Percentiles rank a stretch among this genome's conserved stretches.
Evolutionary conservation across 2,329 filamentous ascomycete genomes (phyloP).

Genomic region (Colletotrichum scovillei): DNA sequence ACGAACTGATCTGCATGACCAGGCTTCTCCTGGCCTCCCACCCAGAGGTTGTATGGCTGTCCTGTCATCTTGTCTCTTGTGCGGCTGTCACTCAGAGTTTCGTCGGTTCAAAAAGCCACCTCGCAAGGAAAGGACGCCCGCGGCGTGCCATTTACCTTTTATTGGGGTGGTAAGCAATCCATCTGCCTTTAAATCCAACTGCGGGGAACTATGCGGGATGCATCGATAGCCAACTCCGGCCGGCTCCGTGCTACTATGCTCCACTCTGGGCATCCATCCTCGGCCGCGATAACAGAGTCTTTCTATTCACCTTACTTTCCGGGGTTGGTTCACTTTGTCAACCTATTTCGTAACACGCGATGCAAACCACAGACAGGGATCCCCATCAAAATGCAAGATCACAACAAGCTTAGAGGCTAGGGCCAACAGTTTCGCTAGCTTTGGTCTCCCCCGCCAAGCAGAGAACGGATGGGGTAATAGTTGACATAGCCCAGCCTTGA

Average conservation of each 20-base stretch:
- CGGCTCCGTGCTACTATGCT: conserved; percentile 24
- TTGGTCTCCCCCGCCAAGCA: conserved; percentile 10
- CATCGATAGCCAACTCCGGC: conserved; percentile 21
- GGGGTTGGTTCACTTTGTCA: conserved; percentile 12
- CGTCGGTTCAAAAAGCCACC: conserved; percentile 1
- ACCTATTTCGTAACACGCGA: conserved; percentile 31
- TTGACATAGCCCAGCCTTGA: conserved; percentile 19
- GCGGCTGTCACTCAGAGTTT: conserved; percentile 25
- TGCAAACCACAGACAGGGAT: conserved; percentile 17
- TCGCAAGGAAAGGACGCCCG: background rate
- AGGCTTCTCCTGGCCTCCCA: conserved; percentile 39
- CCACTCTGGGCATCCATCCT: conserved; percentile 12
- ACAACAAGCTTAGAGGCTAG: background rate
- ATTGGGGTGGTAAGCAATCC: background rate
- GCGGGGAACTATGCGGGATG: conserved; percentile 28
- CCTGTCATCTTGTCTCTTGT: conserved; percentile 33
- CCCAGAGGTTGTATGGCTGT: conserved; percentile 40
- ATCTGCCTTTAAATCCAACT: background rate
- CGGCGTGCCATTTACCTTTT: background rate
- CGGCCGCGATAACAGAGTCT: conserved; percentile 22
- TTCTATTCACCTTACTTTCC: background rate
- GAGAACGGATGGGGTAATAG: conserved; percentile 19
- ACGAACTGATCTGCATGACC: conserved; percentile 60
- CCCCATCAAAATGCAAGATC: conserved; percentile 1
- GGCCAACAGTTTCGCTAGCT: background rate